phyloP scores from a whole-genome alignment of 2,329 filamentous ascomycete genomes.

The Trichophyton schoenleinii region DNA sequence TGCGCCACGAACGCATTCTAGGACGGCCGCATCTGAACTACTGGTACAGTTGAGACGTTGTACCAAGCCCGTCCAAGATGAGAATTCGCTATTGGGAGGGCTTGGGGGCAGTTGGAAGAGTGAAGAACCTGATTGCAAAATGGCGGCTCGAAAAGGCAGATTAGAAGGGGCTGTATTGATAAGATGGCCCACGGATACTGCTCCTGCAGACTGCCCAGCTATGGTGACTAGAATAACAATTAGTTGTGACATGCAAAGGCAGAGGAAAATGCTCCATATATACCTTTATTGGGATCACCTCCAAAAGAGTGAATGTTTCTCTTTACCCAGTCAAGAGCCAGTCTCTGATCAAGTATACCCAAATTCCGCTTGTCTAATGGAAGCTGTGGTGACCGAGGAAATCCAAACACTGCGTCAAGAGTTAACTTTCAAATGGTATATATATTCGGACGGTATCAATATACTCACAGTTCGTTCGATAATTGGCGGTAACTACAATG shows the following conservation, averaged over 20 bases:
- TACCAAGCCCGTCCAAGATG: not conserved
- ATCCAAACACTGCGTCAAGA: constrained; percentile 4
- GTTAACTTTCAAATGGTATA: not conserved
- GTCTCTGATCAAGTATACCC: constrained; percentile 42
- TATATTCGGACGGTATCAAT: not conserved
- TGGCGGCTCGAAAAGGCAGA: constrained; percentile 1
- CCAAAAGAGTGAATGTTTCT: constrained; percentile 44
- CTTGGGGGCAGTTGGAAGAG: not conserved
- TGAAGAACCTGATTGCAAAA: not conserved
- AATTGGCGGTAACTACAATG: constrained; percentile 3
- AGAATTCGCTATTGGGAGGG: not conserved
- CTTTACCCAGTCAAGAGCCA: constrained; percentile 48
- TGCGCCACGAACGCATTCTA: not conserved
- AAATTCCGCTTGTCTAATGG: constrained; percentile 41
- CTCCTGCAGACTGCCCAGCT: constrained; percentile 41
- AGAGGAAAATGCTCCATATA: constrained; percentile 16
- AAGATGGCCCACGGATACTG: constrained; percentile 39
- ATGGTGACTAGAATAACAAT: constrained; percentile 25
- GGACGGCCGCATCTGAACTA: not conserved
- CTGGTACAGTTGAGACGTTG: not conserved
- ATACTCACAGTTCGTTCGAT: constrained; percentile 1
- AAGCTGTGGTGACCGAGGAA: constrained; percentile 1
- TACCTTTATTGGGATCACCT: constrained; percentile 35
- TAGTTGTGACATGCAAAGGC: not conserved
- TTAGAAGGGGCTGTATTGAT: not conserved